Evolutionary conservation across 2,329 filamentous ascomycete genomes (phyloP).

Genomic region (Cladophialophora chaetospira): DNA sequence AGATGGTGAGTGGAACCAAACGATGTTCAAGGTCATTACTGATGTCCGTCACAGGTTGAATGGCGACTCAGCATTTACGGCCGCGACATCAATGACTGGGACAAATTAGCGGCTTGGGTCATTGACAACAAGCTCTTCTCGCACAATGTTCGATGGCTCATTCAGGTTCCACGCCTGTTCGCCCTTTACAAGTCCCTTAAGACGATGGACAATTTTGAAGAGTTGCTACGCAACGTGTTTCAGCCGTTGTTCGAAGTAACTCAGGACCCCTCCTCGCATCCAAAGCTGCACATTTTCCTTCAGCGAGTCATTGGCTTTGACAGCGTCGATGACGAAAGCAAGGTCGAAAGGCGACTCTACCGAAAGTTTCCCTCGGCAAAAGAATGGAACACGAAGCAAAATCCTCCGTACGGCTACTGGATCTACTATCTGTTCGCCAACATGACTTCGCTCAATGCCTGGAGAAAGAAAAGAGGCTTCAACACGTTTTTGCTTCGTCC

Average conservation of each 20-base stretch:
- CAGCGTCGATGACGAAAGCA: slow-evolving; percentile 97
- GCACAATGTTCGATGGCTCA: slow-evolving; percentile 94
- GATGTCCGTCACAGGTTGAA: slow-evolving; percentile 58
- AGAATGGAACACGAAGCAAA: slow-evolving; percentile 88
- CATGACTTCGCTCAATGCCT: slow-evolving; percentile 86
- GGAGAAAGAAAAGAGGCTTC: slow-evolving; percentile 87
- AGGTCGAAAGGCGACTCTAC: slow-evolving; percentile 89
- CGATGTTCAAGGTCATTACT: background rate
- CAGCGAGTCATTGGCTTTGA: slow-evolving; percentile 96
- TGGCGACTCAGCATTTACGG: slow-evolving; percentile 99
- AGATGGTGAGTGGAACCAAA: slow-evolving; percentile 65
- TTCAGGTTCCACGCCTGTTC: slow-evolving; percentile 91
- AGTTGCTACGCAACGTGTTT: slow-evolving; percentile 89
- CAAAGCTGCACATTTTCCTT: slow-evolving; percentile 91
- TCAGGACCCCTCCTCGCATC: slow-evolving; percentile 78
- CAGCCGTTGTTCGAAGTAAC: slow-evolving; percentile 94
- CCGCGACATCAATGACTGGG: slow-evolving; percentile 90
- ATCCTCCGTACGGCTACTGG: slow-evolving; percentile 98
- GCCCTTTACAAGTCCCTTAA: slow-evolving; percentile 92
- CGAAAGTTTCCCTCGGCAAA: slow-evolving; percentile 91
- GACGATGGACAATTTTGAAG: slow-evolving; percentile 85
- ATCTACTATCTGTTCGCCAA: slow-evolving; percentile 97
- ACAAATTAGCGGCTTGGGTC: slow-evolving; percentile 95
- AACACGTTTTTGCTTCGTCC: slow-evolving; percentile 92
- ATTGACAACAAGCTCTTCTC: slow-evolving; percentile 98